Percentiles rank a stretch among this genome's conserved stretches.
These are phyloP conservation scores for Rhododendron ovatum DNA, from an alignment of 148 eudicot genomes.

Conservation along the genomic window DNA sequence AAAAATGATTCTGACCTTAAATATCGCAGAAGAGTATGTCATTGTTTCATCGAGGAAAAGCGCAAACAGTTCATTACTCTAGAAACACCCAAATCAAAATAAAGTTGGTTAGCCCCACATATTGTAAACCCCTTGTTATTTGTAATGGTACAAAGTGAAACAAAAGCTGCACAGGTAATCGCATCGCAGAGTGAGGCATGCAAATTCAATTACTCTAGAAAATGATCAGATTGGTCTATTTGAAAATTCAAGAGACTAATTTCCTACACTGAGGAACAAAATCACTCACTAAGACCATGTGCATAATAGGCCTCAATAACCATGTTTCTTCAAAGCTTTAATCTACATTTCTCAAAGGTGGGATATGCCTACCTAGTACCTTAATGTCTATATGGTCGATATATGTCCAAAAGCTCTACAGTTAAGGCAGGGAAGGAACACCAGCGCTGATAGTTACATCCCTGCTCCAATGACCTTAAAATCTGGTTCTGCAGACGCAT, in stretches of 20 bases:
- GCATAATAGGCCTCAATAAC: neutral
- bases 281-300: neutral
- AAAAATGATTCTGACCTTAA: conserved; percentile 52
- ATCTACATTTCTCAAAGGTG: neutral
- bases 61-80: conserved; percentile 94
- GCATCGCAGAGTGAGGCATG: neutral
- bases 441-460: too few relatives aligned
- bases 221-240: neutral
- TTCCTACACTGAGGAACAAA: neutral
- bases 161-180: neutral
- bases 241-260: neutral
- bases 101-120: neutral
- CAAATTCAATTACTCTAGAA: neutral
- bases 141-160: neutral
- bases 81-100: conserved; percentile 11
- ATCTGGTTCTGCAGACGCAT: too few relatives aligned
- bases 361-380: neutral
- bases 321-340: neutral
- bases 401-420: neutral
- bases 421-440: neutral
- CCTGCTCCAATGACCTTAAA: too few relatives aligned
- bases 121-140: neutral
- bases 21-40: conserved; percentile 89
- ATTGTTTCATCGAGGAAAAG: conserved; percentile 94
- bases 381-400: neutral